Evolutionary conservation across 352 stramenopile species (phyloP).

Genomic region (Globisporangium cystogenes): DNA sequence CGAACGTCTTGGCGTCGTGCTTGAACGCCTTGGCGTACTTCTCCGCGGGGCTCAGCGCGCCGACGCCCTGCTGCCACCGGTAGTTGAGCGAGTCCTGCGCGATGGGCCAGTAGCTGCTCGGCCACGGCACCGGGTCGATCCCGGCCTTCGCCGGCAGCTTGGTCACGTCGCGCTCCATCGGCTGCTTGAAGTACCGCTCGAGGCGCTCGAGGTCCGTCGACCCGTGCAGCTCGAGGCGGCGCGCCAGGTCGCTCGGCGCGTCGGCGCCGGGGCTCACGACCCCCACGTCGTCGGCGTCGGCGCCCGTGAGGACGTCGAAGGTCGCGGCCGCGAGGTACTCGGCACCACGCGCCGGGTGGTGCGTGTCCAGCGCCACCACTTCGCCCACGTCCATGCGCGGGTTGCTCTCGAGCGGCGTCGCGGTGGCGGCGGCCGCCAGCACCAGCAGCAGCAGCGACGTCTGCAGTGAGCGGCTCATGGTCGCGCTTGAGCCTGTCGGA

Average conservation of each 20-base stretch:
- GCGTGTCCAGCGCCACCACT: constrained; percentile 21
- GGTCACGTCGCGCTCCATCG: constrained; percentile 45
- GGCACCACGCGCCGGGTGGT: constrained; percentile 24
- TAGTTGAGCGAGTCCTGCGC: constrained; percentile 65
- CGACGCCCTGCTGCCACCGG: constrained; percentile 26
- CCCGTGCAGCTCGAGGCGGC: constrained; percentile 33
- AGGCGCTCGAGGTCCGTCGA: constrained; percentile 41
- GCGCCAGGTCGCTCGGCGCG: constrained; percentile 5
- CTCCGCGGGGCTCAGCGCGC: constrained; percentile 30
- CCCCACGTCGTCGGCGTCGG: constrained; percentile 10
- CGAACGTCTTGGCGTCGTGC: constrained; percentile 28
- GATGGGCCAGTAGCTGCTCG: constrained; percentile 63
- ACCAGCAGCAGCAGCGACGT: neutral
- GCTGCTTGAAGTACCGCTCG: constrained; percentile 36
- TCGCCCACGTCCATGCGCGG: constrained; percentile 17
- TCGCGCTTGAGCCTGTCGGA: neutral
- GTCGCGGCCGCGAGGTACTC: constrained; percentile 12
- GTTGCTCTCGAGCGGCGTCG: constrained; percentile 20
- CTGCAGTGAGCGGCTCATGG: neutral
- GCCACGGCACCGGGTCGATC: constrained; percentile 48
- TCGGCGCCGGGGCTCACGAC: constrained; percentile 5
- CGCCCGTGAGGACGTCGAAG: constrained; percentile 12
- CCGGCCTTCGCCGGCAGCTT: constrained; percentile 38
- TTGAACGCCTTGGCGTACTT: constrained; percentile 51
- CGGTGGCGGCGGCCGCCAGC: neutral